Conservation (phyloP, 2,329 filamentous ascomycete genomes). For the Aspergillus ruber region DNA sequence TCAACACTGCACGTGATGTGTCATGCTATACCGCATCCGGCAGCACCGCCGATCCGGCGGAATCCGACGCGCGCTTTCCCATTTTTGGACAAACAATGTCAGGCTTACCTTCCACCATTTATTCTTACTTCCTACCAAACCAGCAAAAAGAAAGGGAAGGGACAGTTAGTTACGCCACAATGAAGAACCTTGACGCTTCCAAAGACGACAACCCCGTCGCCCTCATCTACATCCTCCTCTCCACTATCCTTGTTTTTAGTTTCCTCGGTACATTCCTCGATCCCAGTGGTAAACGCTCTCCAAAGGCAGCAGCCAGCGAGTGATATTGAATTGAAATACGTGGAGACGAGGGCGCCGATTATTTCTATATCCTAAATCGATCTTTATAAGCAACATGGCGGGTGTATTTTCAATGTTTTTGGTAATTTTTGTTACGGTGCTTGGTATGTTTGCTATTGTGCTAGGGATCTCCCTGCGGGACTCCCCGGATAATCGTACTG, state of each 20-base stretch:
- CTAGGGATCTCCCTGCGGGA: background rate
- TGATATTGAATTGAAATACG: background rate
- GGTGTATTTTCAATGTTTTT: constrained; percentile 33
- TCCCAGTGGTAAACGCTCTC: constrained; percentile 10
- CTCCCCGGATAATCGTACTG: background rate
- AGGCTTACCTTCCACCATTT: background rate
- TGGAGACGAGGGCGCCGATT: background rate
- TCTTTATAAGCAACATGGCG: constrained; percentile 18
- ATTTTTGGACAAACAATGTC: background rate
- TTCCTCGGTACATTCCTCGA: constrained; percentile 16
- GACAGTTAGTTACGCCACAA: constrained; percentile 1
- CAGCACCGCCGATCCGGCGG: background rate
- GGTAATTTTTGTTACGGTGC: constrained; percentile 42
- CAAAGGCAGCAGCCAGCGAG: constrained; percentile 2
- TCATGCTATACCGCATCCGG: background rate
- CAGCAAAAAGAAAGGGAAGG: too few species aligned
- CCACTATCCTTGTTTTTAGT: constrained; percentile 20
- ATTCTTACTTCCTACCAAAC: background rate
- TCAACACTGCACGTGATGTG: too few species aligned
- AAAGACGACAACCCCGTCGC: constrained; percentile 20
- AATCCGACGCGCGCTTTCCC: background rate
- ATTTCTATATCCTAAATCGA: background rate
- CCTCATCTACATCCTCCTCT: constrained; percentile 23
- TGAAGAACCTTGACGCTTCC: constrained; percentile 19
- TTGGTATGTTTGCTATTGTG: constrained; percentile 30